These are phyloP conservation scores for Camellia granthamiana DNA, from an alignment of 148 eudicot species.

Conservation along the genomic window DNA sequence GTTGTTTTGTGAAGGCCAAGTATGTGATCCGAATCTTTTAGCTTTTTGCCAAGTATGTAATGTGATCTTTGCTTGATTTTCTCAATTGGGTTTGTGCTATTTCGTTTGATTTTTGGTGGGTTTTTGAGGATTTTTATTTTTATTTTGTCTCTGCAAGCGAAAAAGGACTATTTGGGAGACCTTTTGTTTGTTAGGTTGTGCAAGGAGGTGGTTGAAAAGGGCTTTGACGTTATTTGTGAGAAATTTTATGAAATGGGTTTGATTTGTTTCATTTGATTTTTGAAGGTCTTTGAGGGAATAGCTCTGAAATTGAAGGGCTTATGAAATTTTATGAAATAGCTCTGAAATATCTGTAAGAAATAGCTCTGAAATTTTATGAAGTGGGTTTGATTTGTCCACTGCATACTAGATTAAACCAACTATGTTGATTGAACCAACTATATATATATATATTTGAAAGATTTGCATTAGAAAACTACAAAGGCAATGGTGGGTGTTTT, in stretches of 20 bases:
- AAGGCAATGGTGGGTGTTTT: too few relatives aligned
- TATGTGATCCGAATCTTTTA: slow-evolving; percentile 40
- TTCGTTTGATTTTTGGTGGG: slow-evolving; percentile 20
- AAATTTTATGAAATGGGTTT: slow-evolving; percentile 36
- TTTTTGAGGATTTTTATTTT: neutral
- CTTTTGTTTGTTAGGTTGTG: neutral
- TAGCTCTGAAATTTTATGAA: too few relatives aligned
- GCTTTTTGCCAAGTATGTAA: slow-evolving; percentile 5
- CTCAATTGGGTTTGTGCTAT: slow-evolving; percentile 29
- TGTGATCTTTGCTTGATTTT: slow-evolving; percentile 11
- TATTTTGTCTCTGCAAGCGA: neutral
- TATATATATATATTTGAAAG: too few relatives aligned
- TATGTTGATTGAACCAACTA: too few relatives aligned
- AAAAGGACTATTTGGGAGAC: neutral
- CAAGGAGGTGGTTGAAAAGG: neutral
- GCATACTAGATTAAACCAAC: too few relatives aligned
- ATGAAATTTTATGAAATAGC: too few relatives aligned
- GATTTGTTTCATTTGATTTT: slow-evolving; percentile 20
- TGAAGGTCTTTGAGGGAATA: slow-evolving; percentile 20
- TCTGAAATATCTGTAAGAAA: too few relatives aligned
- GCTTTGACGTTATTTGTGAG: neutral
- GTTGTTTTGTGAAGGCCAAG: slow-evolving; percentile 26
- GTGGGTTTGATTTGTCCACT: too few relatives aligned
- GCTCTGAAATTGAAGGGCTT: slow-evolving; percentile 5
- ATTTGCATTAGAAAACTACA: too few relatives aligned